Percentiles rank a stretch among this genome's conserved stretches.
Evolutionary conservation across 1,284 basidiomycete genomes (phyloP).

Genomic region (Tilletia setariae): DNA sequence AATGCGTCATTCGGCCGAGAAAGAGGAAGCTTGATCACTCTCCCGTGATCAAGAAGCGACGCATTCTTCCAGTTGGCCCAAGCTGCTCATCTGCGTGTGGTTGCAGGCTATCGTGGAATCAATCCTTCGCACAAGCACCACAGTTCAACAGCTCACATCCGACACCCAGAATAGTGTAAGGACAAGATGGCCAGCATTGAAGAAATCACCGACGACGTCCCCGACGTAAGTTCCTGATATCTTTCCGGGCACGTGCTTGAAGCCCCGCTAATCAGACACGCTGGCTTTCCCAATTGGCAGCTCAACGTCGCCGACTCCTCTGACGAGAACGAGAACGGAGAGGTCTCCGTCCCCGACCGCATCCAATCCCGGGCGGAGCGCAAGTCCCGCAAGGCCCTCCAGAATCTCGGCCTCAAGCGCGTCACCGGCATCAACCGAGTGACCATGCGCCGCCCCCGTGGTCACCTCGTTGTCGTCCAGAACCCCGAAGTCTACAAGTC

Average conservation of each 20-base stretch:
- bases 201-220: conserved; percentile 66
- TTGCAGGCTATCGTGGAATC: too few relatives aligned
- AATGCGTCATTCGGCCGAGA: too few relatives aligned
- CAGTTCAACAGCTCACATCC: background rate
- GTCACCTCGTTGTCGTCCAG: conserved; percentile 86
- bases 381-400: conserved; percentile 52
- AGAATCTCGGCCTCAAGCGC: conserved; percentile 63
- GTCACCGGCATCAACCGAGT: conserved; percentile 91
- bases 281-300: conserved; percentile 23
- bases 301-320: conserved; percentile 61
- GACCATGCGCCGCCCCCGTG: conserved; percentile 88
- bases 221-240: conserved; percentile 57
- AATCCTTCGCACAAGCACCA: too few relatives aligned
- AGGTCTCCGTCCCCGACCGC: conserved; percentile 80
- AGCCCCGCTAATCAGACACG: too few relatives aligned
- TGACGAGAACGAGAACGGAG: conserved; percentile 56
- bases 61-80: too few relatives aligned
- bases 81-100: too few relatives aligned
- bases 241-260: too few relatives aligned
- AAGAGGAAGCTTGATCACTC: too few relatives aligned
- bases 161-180: conserved; percentile 17
- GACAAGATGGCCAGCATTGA: conserved; percentile 65
- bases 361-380: conserved; percentile 66
- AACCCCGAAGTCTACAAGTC: conserved; percentile 98
- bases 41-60: too few relatives aligned